A percentile compares a stretch with the other conserved stretches of the same genome.
Evolutionary conservation across 306 rosid species (phyloP).

Genomic region (Potentilla sterilis): DNA sequence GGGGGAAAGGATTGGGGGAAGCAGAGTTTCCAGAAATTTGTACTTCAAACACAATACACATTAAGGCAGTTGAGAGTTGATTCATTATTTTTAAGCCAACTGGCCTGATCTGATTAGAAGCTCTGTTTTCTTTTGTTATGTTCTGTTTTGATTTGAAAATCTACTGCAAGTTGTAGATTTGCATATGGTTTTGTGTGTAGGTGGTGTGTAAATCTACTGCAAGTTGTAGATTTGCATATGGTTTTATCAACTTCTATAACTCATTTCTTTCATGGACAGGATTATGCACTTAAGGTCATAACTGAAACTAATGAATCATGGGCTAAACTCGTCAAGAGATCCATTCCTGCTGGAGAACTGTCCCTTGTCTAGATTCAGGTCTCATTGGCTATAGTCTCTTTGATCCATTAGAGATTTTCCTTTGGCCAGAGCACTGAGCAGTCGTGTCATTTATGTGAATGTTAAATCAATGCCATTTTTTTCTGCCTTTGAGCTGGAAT

Average conservation of each 20-base stretch:
- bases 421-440: conserved; percentile 15
- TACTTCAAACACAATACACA: neutral
- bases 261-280: conserved; percentile 43
- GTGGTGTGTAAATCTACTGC: neutral
- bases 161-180: neutral
- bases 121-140: neutral
- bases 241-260: neutral
- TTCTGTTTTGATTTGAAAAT: neutral
- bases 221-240: neutral
- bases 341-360: conserved; percentile 72
- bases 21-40: neutral
- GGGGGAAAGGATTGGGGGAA: neutral
- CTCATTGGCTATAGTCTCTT: conserved; percentile 19
- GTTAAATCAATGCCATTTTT: conserved; percentile 23
- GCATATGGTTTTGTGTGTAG: neutral
- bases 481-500: conserved; percentile 25
- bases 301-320: conserved; percentile 81
- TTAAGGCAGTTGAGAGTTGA: no score
- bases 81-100: neutral
- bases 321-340: conserved; percentile 84
- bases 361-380: conserved; percentile 57
- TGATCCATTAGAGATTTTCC: conserved; percentile 21
- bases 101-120: neutral
- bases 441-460: conserved; percentile 10
- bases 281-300: conserved; percentile 75